These are phyloP conservation scores for Penicillium aurantiogriseum DNA, from an alignment of 2,329 filamentous ascomycete genomes.

Conservation along the genomic window DNA sequence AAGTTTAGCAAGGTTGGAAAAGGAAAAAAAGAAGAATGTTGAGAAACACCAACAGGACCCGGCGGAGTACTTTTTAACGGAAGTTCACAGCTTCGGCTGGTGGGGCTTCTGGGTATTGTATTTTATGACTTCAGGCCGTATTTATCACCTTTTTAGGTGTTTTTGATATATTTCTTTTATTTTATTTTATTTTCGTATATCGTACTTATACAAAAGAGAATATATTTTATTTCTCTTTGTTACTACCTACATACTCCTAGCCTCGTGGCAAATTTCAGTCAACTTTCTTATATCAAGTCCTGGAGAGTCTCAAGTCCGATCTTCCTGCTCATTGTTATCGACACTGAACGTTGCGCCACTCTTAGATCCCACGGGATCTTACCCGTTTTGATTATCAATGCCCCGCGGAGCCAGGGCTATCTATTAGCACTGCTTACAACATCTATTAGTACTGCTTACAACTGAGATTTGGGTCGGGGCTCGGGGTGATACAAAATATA, in stretches of 20 bases:
- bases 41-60: constrained; percentile 28
- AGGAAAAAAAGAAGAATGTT: constrained; percentile 20
- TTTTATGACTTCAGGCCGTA: constrained; percentile 18
- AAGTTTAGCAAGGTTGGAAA: constrained; percentile 3
- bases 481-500: background rate
- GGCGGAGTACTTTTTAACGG: constrained; percentile 37
- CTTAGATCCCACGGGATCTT: background rate
- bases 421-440: background rate
- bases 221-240: background rate
- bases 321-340: background rate
- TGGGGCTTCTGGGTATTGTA: constrained; percentile 21
- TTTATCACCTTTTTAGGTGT: constrained; percentile 4
- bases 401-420: constrained; percentile 3
- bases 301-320: background rate
- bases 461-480: background rate
- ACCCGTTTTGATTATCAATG: background rate
- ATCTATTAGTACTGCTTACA: background rate
- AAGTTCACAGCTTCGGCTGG: constrained; percentile 21
- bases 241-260: background rate
- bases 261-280: constrained; percentile 1
- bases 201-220: no score
- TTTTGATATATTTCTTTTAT: background rate
- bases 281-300: background rate
- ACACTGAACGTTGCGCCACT: background rate
- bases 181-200: no score